phyloP scores from a whole-genome alignment of 257 asterid genomes.

The Nicotiana attenuata region DNA sequence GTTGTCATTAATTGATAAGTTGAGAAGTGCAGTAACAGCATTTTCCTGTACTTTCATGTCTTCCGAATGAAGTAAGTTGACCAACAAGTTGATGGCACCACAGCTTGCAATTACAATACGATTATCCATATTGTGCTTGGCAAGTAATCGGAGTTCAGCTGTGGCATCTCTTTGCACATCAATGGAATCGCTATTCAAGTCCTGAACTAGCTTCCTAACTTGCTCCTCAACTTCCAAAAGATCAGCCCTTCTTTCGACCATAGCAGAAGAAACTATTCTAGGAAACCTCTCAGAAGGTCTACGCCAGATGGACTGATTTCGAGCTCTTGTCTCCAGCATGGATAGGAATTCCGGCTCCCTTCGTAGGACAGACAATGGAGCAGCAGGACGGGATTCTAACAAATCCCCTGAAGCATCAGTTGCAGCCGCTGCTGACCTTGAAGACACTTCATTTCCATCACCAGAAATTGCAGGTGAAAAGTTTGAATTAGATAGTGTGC shows the following conservation, averaged over 20 bases:
- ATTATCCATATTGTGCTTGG: constrained; percentile 41
- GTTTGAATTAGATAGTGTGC: constrained; percentile 19
- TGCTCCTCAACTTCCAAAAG: constrained; percentile 27
- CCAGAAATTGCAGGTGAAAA: constrained; percentile 11
- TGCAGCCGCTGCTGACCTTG: neutral
- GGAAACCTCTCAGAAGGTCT: constrained; percentile 31
- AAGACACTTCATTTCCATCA: constrained; percentile 21
- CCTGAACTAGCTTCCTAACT: constrained; percentile 25
- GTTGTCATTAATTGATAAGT: constrained; percentile 31
- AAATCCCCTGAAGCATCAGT: constrained; percentile 15
- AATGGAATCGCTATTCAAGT: constrained; percentile 25
- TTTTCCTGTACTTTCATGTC: constrained; percentile 30
- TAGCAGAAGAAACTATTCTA: constrained; percentile 29
- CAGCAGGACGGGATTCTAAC: constrained; percentile 14
- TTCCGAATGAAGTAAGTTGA: constrained; percentile 26
- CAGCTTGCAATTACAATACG: constrained; percentile 34
- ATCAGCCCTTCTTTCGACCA: constrained; percentile 27
- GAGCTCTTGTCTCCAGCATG: constrained; percentile 26
- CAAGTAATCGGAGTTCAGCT: constrained; percentile 33
- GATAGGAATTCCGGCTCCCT: constrained; percentile 25
- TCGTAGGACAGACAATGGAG: constrained; percentile 4
- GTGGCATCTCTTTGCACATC: constrained; percentile 32
- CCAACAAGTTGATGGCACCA: constrained; percentile 30
- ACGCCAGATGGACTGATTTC: constrained; percentile 24
- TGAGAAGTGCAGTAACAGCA: constrained; percentile 38